phyloP scores from a whole-genome alignment of 1,139 yeast genomes.

The Geotrichum fermentans region DNA sequence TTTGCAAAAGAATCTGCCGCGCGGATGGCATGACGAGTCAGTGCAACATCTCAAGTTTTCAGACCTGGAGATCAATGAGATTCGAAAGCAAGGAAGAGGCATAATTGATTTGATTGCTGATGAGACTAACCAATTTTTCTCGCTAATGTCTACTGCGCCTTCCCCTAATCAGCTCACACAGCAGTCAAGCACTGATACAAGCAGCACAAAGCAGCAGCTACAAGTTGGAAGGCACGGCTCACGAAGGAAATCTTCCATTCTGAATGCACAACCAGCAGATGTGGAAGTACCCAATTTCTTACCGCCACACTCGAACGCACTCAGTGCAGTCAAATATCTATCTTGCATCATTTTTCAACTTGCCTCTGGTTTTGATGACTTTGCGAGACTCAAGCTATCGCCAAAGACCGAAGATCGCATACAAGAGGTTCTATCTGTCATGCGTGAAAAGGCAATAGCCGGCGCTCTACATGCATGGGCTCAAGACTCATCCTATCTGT shows the following conservation, averaged over 20 bases:
- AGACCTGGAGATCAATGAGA: conserved; percentile 29
- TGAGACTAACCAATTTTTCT: conserved; percentile 33
- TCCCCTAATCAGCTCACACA: background rate
- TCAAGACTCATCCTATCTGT: conserved; percentile 45
- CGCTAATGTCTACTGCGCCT: conserved; percentile 14
- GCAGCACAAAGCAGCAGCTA: background rate
- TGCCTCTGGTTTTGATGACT: conserved; percentile 41
- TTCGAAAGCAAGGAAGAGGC: conserved; percentile 29
- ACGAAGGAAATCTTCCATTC: conserved; percentile 21
- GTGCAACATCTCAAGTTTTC: conserved; percentile 34
- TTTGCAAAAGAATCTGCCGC: conserved; percentile 41
- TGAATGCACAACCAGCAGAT: conserved; percentile 18
- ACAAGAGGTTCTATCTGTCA: conserved; percentile 37
- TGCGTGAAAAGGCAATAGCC: conserved; percentile 43
- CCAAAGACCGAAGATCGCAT: conserved; percentile 39
- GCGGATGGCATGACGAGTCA: conserved; percentile 44
- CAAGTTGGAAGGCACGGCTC: conserved; percentile 20
- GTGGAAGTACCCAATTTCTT: conserved; percentile 47
- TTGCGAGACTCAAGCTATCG: conserved; percentile 44
- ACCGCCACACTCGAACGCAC: conserved; percentile 58
- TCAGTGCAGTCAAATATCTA: conserved; percentile 50
- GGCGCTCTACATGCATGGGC: conserved; percentile 50
- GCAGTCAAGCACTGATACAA: background rate
- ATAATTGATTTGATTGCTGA: conserved; percentile 28
- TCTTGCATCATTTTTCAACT: conserved; percentile 42